A percentile compares a stretch with the other conserved stretches of the same genome.
Evolutionary conservation across 805 yeast genomes (phyloP).

Genomic region (Tetrapisispora phaffii): DNA sequence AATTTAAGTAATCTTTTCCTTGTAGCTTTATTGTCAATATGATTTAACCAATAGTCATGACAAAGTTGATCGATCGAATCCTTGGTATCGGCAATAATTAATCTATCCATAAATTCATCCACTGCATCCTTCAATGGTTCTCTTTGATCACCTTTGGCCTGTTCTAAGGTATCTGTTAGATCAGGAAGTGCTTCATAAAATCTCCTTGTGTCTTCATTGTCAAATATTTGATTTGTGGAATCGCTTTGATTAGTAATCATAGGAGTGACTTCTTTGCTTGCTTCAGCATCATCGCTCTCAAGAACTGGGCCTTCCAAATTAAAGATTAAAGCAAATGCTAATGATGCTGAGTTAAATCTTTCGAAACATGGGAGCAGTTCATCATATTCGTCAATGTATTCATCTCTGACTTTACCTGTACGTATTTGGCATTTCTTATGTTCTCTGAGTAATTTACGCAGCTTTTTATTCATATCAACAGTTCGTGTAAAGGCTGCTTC

Average conservation of each 20-base stretch:
- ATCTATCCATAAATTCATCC: slow-evolving; percentile 33
- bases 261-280: slow-evolving; percentile 17
- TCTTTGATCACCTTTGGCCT: slow-evolving; percentile 5
- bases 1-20: slow-evolving; percentile 48
- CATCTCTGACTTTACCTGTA: slow-evolving; percentile 47
- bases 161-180: slow-evolving; percentile 27
- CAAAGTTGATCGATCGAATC: slow-evolving; percentile 43
- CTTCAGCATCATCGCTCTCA: slow-evolving; percentile 19
- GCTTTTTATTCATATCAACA: slow-evolving; percentile 29
- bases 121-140: slow-evolving; percentile 18
- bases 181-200: slow-evolving; percentile 54
- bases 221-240: slow-evolving; percentile 42
- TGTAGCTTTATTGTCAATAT: slow-evolving; percentile 64
- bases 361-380: slow-evolving; percentile 32
- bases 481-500: slow-evolving; percentile 35
- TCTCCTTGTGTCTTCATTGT: slow-evolving; percentile 48
- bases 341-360: slow-evolving; percentile 36
- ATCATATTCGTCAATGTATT: slow-evolving; percentile 31
- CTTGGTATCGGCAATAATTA: slow-evolving; percentile 37
- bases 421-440: slow-evolving; percentile 50
- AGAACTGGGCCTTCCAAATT: slow-evolving; percentile 32
- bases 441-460: slow-evolving; percentile 30
- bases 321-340: slow-evolving; percentile 36
- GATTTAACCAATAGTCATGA: slow-evolving; percentile 38
- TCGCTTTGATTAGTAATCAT: slow-evolving; percentile 19